Evolutionary conservation across 2,329 filamentous ascomycete genomes (phyloP).

Genomic region (Ceratocystis colombiana): DNA sequence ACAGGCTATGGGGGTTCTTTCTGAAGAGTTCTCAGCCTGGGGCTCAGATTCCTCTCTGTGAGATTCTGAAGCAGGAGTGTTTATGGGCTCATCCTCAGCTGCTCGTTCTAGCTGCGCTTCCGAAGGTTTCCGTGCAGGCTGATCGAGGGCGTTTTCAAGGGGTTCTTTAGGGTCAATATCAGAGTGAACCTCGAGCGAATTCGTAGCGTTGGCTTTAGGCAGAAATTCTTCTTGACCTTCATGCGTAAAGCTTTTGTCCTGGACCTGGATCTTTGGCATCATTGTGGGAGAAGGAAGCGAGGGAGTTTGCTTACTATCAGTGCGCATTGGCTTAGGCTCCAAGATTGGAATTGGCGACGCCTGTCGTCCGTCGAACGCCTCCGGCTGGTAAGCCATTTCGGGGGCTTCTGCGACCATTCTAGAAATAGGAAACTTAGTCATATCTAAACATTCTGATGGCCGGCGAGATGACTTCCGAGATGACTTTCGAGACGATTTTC

Average conservation of each 20-base stretch:
- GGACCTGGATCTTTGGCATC: constrained; percentile 14
- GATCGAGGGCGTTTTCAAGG: constrained; percentile 1
- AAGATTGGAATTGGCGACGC: not conserved
- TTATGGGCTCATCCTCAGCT: not conserved
- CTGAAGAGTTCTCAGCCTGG: not conserved
- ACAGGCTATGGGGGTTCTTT: not conserved
- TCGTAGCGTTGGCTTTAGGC: not conserved
- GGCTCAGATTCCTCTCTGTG: not conserved
- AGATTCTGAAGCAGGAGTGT: not conserved
- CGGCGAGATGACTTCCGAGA: constrained; percentile 17
- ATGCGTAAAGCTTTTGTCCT: not conserved
- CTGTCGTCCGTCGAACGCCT: not conserved
- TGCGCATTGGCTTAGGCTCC: constrained; percentile 10
- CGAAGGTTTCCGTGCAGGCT: not conserved
- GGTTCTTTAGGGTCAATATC: constrained; percentile 15
- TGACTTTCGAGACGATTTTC: constrained; percentile 18
- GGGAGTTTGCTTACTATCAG: constrained; percentile 15
- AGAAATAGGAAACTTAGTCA: constrained; percentile 1
- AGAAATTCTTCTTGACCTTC: not conserved
- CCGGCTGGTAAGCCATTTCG: not conserved
- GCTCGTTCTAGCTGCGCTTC: not conserved
- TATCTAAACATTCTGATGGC: constrained; percentile 12
- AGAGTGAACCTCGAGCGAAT: not conserved
- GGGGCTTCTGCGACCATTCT: not conserved
- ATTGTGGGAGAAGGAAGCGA: not conserved